Percentiles rank a stretch among this genome's conserved stretches.
Evolutionary conservation across 2,329 filamentous ascomycete genomes (phyloP).

Genomic region (Monosporascus sp.): DNA sequence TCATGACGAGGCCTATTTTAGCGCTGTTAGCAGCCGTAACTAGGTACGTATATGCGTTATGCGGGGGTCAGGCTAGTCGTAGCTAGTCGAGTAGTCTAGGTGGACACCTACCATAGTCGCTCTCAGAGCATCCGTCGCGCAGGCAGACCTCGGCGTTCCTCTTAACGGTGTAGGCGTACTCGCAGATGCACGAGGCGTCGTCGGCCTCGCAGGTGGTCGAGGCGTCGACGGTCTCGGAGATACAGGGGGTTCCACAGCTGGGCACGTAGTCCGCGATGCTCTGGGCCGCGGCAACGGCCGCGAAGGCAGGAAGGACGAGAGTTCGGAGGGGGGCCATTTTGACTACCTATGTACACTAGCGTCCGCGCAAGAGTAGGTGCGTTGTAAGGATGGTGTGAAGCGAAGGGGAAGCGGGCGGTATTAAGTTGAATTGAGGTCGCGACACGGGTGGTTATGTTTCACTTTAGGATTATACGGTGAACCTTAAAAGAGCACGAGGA

Average conservation of each 20-base stretch:
- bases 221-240: slow-evolving; percentile 14
- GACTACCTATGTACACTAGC: too few species aligned
- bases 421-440: too few species aligned
- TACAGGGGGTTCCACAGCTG: slow-evolving; percentile 18
- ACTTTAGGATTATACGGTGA: too few species aligned
- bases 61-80: background rate
- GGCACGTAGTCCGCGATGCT: slow-evolving; percentile 22
- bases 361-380: background rate
- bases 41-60: background rate
- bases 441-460: too few species aligned
- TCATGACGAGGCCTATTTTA: slow-evolving; percentile 18
- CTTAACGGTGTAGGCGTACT: slow-evolving; percentile 20
- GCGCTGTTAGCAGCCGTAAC: background rate
- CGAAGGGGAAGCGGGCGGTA: too few species aligned
- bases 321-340: slow-evolving; percentile 23
- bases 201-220: slow-evolving; percentile 18
- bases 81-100: too few species aligned
- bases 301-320: slow-evolving; percentile 18
- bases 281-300: slow-evolving; percentile 16
- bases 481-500: too few species aligned
- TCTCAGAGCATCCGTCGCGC: slow-evolving; percentile 17
- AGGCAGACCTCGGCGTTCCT: slow-evolving; percentile 23
- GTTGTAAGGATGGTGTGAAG: background rate
- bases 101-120: slow-evolving; percentile 21
- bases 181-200: slow-evolving; percentile 23